Evolutionary conservation across 768 basidiomycete species (phyloP), one percentile per base, ranked within the genome.

Genomic region (Psilocybe cyanescens): DNA sequence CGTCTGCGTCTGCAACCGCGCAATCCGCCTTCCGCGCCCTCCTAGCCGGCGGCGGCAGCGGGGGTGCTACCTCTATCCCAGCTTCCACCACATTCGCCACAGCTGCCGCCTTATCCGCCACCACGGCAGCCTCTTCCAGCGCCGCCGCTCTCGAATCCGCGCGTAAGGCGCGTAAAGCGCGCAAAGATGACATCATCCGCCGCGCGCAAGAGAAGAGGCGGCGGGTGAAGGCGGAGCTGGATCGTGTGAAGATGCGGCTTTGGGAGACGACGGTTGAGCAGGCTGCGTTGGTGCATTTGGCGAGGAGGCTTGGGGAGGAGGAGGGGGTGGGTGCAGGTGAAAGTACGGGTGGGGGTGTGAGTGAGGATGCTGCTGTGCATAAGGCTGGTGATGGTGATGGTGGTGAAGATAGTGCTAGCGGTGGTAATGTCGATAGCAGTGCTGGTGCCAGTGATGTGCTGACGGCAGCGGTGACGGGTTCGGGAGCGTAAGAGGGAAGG

Each of bases 231-330:
- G 74, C 73, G 8, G 86, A 89, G 73, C 74, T 92, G 48, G 81
- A 86, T 52, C 77, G 75, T 56, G 83, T 86, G 24, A 88, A 88
- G 68, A 78, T 84, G 30, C 86, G 88, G 67, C 72, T 92, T 59
- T 92, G 91, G 91, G 89, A 91, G 74, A 81, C 82, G 54, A 86
- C 84, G 44, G 80, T 91, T 54, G 90, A 91, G 73, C 83, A 86
- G 67, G 88, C 86, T n/a, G 85, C 81, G 55, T 74, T 90, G 60
- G 70, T 78, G 39, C 79, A 85, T 63, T 69, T 88, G 47, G 65
- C 67, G 63, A 84, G 60, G 55, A 61, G 55, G 24, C 29, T 62
- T 9, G 57, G 60, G 11, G 65, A 61, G 31, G 44, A 8, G 11
- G 41, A 44, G n/a, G n/a, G n/a, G 41, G 41, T 1, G n/a, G n/a